phyloP scores from a whole-genome alignment of 257 asterid species.

The Solanum chmielewskii region DNA sequence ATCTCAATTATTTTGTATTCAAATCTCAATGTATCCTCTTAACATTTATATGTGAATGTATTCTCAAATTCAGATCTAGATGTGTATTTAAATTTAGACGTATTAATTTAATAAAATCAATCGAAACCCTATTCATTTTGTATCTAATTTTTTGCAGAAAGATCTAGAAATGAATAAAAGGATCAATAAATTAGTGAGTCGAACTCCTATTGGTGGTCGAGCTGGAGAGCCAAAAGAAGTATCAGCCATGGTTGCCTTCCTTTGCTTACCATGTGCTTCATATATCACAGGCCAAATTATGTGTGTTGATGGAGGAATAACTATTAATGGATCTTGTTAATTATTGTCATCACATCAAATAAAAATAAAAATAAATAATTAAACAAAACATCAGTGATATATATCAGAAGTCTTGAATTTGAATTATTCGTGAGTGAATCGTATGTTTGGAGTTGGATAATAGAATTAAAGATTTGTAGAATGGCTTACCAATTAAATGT shows the following conservation, averaged over 20 bases:
- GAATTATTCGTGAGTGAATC: neutral
- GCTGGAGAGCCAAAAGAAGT: neutral
- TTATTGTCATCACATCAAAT: neutral
- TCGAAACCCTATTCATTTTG: neutral
- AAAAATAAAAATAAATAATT: neutral
- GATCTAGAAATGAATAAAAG: neutral
- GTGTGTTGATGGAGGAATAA: neutral
- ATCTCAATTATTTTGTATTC: neutral
- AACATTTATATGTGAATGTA: neutral
- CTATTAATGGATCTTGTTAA: neutral
- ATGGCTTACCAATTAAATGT: neutral
- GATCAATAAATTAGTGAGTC: neutral
- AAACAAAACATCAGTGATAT: neutral
- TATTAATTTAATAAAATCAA: neutral
- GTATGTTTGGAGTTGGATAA: neutral
- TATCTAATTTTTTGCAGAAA: neutral
- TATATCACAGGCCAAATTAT: neutral
- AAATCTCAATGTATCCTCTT: neutral
- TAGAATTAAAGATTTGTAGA: neutral
- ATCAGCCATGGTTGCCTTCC: neutral
- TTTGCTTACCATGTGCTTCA: neutral
- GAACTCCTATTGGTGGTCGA: constrained; percentile 9
- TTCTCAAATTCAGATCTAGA: too few species aligned
- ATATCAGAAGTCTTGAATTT: neutral
- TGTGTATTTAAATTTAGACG: too few species aligned